These are phyloP conservation scores for Neofusicoccum kwambonambiense DNA, from an alignment of 2,329 filamentous ascomycete species.

Conservation along the genomic window DNA sequence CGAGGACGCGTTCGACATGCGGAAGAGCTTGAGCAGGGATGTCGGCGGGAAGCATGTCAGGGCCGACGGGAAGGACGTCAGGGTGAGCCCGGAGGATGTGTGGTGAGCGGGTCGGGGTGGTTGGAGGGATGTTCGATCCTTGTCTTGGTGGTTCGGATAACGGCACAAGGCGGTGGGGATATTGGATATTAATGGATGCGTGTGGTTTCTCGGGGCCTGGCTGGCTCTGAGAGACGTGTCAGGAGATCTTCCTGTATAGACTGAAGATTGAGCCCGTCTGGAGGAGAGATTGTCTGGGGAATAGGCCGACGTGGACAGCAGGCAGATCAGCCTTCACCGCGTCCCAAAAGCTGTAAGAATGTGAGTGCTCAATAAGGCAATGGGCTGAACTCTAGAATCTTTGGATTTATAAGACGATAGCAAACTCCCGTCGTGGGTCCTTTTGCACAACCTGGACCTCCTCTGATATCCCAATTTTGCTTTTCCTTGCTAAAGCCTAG, in stretches of 20 bases:
- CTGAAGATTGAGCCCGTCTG: too few relatives aligned
- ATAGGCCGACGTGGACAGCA: not conserved
- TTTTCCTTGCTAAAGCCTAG: not conserved
- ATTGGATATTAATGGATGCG: too few relatives aligned
- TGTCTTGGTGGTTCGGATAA: too few relatives aligned
- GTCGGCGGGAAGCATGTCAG: conserved; percentile 72
- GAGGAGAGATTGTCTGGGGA: not conserved
- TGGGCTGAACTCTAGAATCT: not conserved
- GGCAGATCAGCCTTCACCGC: not conserved
- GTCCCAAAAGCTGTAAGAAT: not conserved
- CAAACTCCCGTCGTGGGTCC: too few relatives aligned
- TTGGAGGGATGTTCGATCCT: not conserved
- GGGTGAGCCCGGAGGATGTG: conserved; percentile 80
- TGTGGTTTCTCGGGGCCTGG: too few relatives aligned
- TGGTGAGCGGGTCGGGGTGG: conserved; percentile 55
- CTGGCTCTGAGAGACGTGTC: too few relatives aligned
- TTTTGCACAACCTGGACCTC: too few relatives aligned
- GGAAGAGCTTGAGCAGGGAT: conserved; percentile 84
- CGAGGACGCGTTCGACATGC: conserved; percentile 96
- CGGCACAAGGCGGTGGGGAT: too few relatives aligned
- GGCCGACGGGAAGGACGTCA: conserved; percentile 73
- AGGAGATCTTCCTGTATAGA: too few relatives aligned
- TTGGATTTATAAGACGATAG: too few relatives aligned
- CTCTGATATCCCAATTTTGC: not conserved
- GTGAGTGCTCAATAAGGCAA: not conserved